These are phyloP conservation scores for Phylloporus rhodoxanthus DNA, from an alignment of 768 basidiomycete species.

Conservation along the genomic window DNA sequence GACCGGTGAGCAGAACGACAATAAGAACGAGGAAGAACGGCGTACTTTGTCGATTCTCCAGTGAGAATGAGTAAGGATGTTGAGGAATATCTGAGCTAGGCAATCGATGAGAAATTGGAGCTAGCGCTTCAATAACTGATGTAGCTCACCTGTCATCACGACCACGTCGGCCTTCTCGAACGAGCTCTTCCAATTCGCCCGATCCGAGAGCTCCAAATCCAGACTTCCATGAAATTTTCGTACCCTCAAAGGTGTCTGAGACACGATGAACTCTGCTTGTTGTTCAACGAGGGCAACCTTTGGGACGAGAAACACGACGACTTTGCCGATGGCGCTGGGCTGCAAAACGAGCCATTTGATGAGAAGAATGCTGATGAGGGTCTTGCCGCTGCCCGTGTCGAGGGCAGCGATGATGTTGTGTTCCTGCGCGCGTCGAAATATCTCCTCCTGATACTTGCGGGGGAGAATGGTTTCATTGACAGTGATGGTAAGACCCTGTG, in stretches of 20 bases:
- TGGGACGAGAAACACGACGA: slow-evolving; percentile 77
- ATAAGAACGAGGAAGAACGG: not conserved
- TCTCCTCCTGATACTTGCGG: slow-evolving; percentile 51
- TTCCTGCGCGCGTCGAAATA: slow-evolving; percentile 45
- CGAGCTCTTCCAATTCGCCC: slow-evolving; percentile 56
- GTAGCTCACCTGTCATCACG: slow-evolving; percentile 71
- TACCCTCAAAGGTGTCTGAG: slow-evolving; percentile 62
- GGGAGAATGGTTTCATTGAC: slow-evolving; percentile 39
- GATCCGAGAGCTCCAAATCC: slow-evolving; percentile 66
- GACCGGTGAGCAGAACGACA: not conserved
- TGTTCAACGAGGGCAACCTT: slow-evolving; percentile 83
- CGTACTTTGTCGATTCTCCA: slow-evolving; percentile 63
- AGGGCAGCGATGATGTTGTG: slow-evolving; percentile 54
- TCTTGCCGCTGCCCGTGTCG: slow-evolving; percentile 60
- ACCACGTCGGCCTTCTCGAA: slow-evolving; percentile 66
- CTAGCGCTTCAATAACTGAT: not conserved
- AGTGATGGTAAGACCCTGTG: slow-evolving; percentile 20
- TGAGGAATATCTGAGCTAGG: slow-evolving; percentile 76
- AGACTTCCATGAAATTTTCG: slow-evolving; percentile 64
- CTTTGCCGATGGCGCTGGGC: slow-evolving; percentile 46
- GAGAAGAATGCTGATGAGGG: slow-evolving; percentile 54
- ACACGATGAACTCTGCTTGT: slow-evolving; percentile 60
- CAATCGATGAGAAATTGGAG: slow-evolving; percentile 3
- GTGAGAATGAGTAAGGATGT: slow-evolving; percentile 74
- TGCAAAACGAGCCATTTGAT: slow-evolving; percentile 69